Conservation (phyloP, 345 rosid species). For the Eutrema heterophyllum region DNA sequence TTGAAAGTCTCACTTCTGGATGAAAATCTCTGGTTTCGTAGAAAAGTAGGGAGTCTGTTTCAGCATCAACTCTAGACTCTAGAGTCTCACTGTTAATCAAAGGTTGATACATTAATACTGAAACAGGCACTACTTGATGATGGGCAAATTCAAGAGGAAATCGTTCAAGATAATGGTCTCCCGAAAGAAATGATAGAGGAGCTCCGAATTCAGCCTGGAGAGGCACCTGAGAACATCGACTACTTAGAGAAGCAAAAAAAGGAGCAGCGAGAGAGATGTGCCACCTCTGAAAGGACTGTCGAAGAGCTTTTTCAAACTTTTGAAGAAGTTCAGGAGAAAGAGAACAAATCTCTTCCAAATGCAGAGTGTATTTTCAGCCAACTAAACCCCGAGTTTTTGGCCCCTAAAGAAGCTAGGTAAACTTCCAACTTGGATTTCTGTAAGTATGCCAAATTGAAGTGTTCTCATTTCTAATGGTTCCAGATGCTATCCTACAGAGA, state of each 20-base stretch:
- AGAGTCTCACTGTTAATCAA: conserved; percentile 63
- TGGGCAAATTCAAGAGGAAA: conserved; percentile 44
- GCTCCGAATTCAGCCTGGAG: conserved; percentile 34
- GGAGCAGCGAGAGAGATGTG: conserved; percentile 34
- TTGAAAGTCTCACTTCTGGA: neutral
- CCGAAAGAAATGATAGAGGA: conserved; percentile 41
- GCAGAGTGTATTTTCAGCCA: conserved; percentile 26
- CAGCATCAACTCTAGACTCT: conserved; percentile 43
- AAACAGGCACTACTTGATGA: conserved; percentile 50
- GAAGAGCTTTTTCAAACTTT: neutral
- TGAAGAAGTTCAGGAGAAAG: conserved; percentile 17
- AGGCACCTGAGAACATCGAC: conserved; percentile 24
- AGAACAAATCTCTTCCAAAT: conserved; percentile 18
- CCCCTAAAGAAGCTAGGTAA: conserved; percentile 41
- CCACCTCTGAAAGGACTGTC: conserved; percentile 34
- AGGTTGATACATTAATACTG: conserved; percentile 47
- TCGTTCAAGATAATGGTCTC: conserved; percentile 40
- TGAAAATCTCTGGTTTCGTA: conserved; percentile 46
- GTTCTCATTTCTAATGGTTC: neutral
- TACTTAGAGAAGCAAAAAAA: conserved; percentile 38
- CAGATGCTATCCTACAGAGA: conserved; percentile 25
- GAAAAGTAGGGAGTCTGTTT: conserved; percentile 29
- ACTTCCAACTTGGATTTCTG: neutral
- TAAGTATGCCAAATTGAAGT: neutral
- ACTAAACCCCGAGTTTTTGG: conserved; percentile 22